A percentile compares a stretch with the other conserved stretches of the same genome.
Evolutionary conservation across 176 grass and related monocot genomes (phyloP).

Genomic region (Alopecurus myosuroides): DNA sequence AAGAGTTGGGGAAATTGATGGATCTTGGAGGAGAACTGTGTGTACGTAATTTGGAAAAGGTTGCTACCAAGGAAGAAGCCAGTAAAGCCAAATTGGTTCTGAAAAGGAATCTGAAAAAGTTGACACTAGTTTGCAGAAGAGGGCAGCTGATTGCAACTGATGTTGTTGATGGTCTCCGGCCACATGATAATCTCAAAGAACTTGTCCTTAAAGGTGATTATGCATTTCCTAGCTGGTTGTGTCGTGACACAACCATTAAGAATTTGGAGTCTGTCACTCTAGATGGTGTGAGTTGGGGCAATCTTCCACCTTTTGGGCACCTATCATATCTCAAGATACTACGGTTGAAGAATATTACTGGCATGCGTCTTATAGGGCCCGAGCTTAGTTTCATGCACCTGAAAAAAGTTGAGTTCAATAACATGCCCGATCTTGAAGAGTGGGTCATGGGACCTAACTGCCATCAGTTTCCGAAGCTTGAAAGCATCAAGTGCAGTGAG

Average conservation of each 20-base stretch:
- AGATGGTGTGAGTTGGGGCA: neutral
- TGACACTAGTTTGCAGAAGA: neutral
- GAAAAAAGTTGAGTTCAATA: neutral
- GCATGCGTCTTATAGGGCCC: neutral
- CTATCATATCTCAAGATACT: neutral
- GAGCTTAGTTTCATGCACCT: neutral
- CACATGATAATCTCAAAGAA: neutral
- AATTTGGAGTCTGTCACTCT: neutral
- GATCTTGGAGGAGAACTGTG: neutral
- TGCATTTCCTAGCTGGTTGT: neutral
- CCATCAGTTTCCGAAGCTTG: neutral
- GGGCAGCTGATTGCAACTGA: neutral
- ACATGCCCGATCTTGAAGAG: slow-evolving; percentile 3
- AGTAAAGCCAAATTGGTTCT: neutral
- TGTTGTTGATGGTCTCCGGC: neutral
- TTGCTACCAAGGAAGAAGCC: neutral
- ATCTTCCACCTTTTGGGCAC: neutral
- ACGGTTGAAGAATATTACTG: neutral
- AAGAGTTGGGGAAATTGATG: neutral
- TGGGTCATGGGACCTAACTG: neutral
- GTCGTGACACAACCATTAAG: neutral
- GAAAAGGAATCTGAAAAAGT: neutral
- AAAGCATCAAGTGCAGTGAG: neutral
- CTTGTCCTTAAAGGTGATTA: neutral
- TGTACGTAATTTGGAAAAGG: neutral